Evolutionary conservation across 2,329 filamentous ascomycete species (phyloP).

Genomic region (Stylonectria norvegica): DNA sequence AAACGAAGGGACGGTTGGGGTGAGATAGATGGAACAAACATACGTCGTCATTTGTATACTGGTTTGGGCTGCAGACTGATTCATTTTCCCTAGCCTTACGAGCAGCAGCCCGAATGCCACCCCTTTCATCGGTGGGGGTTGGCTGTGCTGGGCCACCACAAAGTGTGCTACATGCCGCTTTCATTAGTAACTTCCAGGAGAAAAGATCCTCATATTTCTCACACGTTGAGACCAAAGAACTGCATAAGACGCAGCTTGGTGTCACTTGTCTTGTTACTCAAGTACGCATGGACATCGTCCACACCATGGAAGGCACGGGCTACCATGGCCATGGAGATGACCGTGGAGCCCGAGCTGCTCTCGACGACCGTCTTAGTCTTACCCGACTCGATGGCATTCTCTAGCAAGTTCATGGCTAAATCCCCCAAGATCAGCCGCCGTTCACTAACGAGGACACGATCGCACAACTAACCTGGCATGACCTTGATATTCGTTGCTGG

Average conservation of each 20-base stretch:
- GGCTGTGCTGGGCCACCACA: conserved; percentile 35
- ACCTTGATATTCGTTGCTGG: conserved; percentile 62
- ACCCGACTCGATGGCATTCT: conserved; percentile 40
- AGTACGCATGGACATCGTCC: conserved; percentile 40
- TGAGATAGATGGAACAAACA: not conserved
- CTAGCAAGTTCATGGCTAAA: conserved; percentile 44
- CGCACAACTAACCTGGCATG: conserved; percentile 46
- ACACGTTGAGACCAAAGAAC: conserved; percentile 34
- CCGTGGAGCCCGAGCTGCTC: conserved; percentile 59
- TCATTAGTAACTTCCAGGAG: conserved; percentile 2
- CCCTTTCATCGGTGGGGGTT: conserved; percentile 30
- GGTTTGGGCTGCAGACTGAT: conserved; percentile 30
- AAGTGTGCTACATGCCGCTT: conserved; percentile 21
- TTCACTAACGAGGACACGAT: not conserved
- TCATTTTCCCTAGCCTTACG: conserved; percentile 29
- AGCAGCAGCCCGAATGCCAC: conserved; percentile 30
- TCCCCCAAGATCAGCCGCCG: conserved; percentile 9
- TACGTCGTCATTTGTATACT: conserved; percentile 34
- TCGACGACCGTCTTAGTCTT: conserved; percentile 55
- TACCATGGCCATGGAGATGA: conserved; percentile 51
- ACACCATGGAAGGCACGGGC: conserved; percentile 36
- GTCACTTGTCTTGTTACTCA: conserved; percentile 46
- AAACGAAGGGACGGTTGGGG: too few species aligned
- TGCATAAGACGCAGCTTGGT: conserved; percentile 32
- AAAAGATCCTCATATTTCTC: conserved; percentile 7